A percentile compares a stretch with the other conserved stretches of the same genome.
Conservation (phyloP, 306 rosid genomes). For the Acacia melanoxylon region DNA sequence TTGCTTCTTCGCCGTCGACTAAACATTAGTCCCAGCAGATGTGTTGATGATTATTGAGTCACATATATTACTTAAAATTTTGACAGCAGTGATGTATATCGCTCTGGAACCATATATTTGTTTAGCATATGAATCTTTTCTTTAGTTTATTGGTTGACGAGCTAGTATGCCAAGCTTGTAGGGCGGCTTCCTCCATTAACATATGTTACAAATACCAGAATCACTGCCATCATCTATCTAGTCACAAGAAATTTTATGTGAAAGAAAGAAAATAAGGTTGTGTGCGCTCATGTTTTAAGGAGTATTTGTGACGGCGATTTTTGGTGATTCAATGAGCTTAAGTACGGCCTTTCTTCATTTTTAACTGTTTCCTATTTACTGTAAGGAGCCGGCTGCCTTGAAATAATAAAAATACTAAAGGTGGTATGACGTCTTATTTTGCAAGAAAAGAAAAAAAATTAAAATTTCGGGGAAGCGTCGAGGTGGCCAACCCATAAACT, state of each 20-base stretch:
- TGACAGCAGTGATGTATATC: not conserved
- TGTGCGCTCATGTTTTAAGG: not conserved
- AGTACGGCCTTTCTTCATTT: not conserved
- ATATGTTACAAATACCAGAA: not conserved
- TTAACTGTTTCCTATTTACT: not conserved
- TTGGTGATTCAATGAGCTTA: not conserved
- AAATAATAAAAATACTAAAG: too few species aligned
- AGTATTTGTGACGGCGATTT: not conserved
- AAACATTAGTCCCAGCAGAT: constrained; percentile 3
- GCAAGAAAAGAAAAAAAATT: too few species aligned
- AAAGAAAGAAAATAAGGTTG: not conserved
- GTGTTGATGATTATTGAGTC: constrained; percentile 28
- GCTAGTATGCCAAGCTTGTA: not conserved
- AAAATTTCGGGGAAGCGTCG: too few species aligned
- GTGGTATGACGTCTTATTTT: too few species aligned
- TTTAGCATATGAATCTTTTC: not conserved
- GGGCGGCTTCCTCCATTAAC: not conserved
- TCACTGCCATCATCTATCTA: not conserved
- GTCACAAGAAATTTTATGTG: not conserved
- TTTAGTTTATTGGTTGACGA: not conserved
- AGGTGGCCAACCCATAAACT: too few species aligned
- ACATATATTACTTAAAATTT: not conserved
- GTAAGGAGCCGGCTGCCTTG: not conserved
- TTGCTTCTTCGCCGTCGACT: not conserved
- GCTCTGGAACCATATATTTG: not conserved